Percentiles rank a stretch among this genome's conserved stretches.
Conservation (phyloP, 768 basidiomycete genomes). For the Clathrus columnatus region DNA sequence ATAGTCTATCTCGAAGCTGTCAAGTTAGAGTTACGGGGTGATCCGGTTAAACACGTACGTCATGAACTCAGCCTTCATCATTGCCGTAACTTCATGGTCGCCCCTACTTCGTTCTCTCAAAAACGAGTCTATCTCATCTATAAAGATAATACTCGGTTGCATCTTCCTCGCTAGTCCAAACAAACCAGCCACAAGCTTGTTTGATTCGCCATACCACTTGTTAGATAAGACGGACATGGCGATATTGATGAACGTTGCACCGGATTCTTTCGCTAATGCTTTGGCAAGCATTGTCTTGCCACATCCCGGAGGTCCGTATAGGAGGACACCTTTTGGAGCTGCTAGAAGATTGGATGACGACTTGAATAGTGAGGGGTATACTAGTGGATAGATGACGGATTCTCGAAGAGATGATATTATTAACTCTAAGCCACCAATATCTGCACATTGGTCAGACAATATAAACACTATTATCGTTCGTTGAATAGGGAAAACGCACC, state of each 20-base stretch:
- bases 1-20: conserved; percentile 46
- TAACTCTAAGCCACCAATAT: conserved; percentile 88
- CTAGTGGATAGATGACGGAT: conserved; percentile 90
- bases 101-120: conserved; percentile 77
- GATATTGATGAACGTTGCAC: conserved; percentile 93
- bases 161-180: conserved; percentile 92
- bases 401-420: conserved; percentile 88
- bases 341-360: conserved; percentile 73
- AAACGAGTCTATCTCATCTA: conserved; percentile 97
- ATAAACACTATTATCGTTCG: not conserved
- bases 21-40: conserved; percentile 6
- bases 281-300: conserved; percentile 99
- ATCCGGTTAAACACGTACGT: conserved; percentile 43
- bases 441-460: conserved; percentile 27
- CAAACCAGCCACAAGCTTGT: conserved; percentile 90
- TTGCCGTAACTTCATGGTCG: conserved; percentile 96
- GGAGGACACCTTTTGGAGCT: conserved; percentile 91
- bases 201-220: conserved; percentile 85
- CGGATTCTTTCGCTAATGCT: conserved; percentile 93
- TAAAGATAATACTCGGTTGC: conserved; percentile 95
- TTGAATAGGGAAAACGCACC: conserved; percentile 35
- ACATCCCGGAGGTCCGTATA: conserved; percentile 96
- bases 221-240: conserved; percentile 65
- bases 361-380: conserved; percentile 82
- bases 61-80: conserved; percentile 98